Evolutionary conservation across 768 basidiomycete species (phyloP).

Genomic region (Tricholoma matsutake): DNA sequence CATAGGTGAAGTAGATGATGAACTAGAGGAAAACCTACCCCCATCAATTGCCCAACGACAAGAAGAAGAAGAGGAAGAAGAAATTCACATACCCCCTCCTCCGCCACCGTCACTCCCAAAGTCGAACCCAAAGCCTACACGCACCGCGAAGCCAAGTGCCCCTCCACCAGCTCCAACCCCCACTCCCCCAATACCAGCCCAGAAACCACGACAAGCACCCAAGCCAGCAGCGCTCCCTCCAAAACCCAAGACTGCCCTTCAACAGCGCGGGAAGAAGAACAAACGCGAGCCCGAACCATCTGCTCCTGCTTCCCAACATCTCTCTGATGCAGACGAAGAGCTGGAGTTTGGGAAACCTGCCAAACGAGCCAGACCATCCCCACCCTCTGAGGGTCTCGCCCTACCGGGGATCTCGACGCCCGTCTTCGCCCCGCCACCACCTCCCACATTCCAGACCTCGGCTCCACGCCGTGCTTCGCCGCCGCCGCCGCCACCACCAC

Average conservation of each 20-base stretch:
- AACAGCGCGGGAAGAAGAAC: slow-evolving; percentile 15
- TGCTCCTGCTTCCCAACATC: slow-evolving; percentile 1
- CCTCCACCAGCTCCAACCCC: slow-evolving; percentile 18
- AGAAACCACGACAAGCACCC: slow-evolving; percentile 6
- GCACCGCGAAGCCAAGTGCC: slow-evolving; percentile 22
- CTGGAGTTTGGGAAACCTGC: slow-evolving; percentile 49
- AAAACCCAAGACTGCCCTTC: slow-evolving; percentile 8
- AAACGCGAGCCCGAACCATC: slow-evolving; percentile 25
- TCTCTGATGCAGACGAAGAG: slow-evolving; percentile 42
- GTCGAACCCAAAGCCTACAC: slow-evolving; percentile 31
- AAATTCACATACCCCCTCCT: slow-evolving; percentile 25
- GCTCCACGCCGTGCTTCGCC: slow-evolving; percentile 18
- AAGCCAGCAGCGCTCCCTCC: slow-evolving; percentile 1
- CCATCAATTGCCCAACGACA: slow-evolving; percentile 20
- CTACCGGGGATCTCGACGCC: slow-evolving; percentile 33
- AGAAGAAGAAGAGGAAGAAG: slow-evolving; percentile 38
- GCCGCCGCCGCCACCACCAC: slow-evolving; percentile 11
- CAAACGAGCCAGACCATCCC: slow-evolving; percentile 32
- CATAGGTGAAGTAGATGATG: slow-evolving; percentile 39
- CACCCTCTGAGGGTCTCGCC: slow-evolving; percentile 32
- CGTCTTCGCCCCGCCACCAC: slow-evolving; percentile 25
- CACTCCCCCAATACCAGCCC: slow-evolving; percentile 1
- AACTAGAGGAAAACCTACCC: slow-evolving; percentile 40
- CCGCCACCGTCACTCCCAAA: slow-evolving; percentile 29
- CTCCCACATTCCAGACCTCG: slow-evolving; percentile 8